Evolutionary conservation across 805 yeast species (phyloP).

Genomic region (Isabelozyma rhagii): DNA sequence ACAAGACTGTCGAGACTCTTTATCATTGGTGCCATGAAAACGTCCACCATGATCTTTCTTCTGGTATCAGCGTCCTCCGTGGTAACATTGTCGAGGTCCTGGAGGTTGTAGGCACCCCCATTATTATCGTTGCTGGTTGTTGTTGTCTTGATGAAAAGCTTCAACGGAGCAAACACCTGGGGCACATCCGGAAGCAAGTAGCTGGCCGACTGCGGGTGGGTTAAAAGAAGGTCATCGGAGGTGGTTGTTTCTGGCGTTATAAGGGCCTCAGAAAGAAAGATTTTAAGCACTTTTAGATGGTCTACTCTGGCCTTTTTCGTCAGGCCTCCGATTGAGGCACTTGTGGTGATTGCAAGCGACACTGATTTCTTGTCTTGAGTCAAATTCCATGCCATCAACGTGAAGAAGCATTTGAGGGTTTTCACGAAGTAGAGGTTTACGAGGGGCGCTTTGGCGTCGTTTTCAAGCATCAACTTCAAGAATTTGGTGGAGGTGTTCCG

Average conservation of each 20-base stretch:
- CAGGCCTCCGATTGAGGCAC: conserved; percentile 28
- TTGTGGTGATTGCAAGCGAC: conserved; percentile 32
- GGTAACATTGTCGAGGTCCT: conserved; percentile 43
- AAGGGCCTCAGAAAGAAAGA: conserved; percentile 45
- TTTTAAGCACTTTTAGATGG: conserved; percentile 42
- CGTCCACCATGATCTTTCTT: conserved; percentile 49
- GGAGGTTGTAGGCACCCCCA: conserved; percentile 19
- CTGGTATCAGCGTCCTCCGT: conserved; percentile 65
- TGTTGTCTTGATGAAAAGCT: conserved; percentile 44
- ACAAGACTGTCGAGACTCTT: conserved; percentile 49
- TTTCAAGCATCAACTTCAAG: conserved; percentile 54
- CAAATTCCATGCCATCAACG: conserved; percentile 72
- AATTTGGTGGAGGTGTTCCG: conserved; percentile 74
- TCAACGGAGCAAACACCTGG: conserved; percentile 62
- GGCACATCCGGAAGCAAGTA: conserved; percentile 57
- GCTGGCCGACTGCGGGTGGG: conserved; percentile 48
- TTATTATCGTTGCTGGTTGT: conserved; percentile 11
- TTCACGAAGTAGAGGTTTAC: conserved; percentile 66
- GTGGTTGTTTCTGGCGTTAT: conserved; percentile 19
- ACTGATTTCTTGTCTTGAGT: conserved; percentile 33
- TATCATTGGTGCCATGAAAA: conserved; percentile 46
- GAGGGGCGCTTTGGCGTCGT: conserved; percentile 48
- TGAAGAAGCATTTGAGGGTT: conserved; percentile 62
- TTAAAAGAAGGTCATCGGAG: conserved; percentile 6
- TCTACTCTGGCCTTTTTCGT: conserved; percentile 33